Conservation (phyloP, 306 rosid species). For the Fagus sylvatica region DNA sequence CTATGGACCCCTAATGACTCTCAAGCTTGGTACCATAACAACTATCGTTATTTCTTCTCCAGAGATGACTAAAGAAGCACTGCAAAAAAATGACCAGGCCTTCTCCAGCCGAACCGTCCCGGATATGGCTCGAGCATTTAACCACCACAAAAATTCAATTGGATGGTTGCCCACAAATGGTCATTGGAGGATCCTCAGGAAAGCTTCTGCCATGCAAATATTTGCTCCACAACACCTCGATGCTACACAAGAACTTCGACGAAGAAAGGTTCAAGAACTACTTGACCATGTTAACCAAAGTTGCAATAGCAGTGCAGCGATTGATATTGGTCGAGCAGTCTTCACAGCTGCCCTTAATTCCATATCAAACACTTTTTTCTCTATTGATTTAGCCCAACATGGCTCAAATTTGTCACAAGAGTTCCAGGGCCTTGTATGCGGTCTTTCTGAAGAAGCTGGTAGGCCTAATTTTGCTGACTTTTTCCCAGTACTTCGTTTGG, state of each 20-base stretch:
- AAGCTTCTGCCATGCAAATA: slow-evolving; percentile 25
- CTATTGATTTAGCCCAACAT: slow-evolving; percentile 36
- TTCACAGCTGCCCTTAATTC: slow-evolving; percentile 35
- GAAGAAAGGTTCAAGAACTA: slow-evolving; percentile 24
- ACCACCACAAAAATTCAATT: slow-evolving; percentile 21
- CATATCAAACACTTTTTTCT: slow-evolving; percentile 42
- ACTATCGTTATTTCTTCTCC: slow-evolving; percentile 36
- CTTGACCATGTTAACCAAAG: neutral
- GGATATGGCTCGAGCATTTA: neutral
- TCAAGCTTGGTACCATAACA: slow-evolving; percentile 36
- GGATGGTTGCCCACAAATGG: slow-evolving; percentile 32
- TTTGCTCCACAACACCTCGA: slow-evolving; percentile 35
- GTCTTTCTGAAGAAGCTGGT: slow-evolving; percentile 23
- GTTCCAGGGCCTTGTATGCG: slow-evolving; percentile 18
- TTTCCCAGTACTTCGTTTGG: neutral
- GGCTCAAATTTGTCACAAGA: slow-evolving; percentile 31
- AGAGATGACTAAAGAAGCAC: slow-evolving; percentile 15
- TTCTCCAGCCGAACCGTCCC: slow-evolving; percentile 38
- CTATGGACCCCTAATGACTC: slow-evolving; percentile 35
- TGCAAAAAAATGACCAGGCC: slow-evolving; percentile 29
- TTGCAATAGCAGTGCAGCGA: slow-evolving; percentile 19
- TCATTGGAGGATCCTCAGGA: no score
- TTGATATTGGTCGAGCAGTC: slow-evolving; percentile 35
- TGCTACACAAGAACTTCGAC: slow-evolving; percentile 31
- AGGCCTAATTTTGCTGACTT: slow-evolving; percentile 29